Conservation (phyloP, 1,284 basidiomycete species). For the Stygiomarasmius scandens region DNA sequence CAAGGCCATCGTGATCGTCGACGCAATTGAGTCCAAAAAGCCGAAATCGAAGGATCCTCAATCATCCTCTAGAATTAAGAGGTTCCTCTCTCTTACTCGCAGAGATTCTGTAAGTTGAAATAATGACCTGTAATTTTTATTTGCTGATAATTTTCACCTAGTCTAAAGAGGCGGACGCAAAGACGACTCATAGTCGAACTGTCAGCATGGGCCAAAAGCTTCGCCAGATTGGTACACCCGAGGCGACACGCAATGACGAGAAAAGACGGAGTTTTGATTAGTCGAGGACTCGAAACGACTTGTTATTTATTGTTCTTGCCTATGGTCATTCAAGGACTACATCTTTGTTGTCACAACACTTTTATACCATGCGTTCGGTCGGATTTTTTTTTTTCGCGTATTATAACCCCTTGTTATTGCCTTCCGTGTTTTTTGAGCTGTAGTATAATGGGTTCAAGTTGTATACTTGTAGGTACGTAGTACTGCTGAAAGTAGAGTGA, state of each 20-base stretch:
- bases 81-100: slow-evolving; percentile 42
- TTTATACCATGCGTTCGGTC: no score
- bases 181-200: not conserved
- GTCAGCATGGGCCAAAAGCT: slow-evolving; percentile 2
- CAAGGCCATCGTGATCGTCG: slow-evolving; percentile 63
- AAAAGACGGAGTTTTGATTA: slow-evolving; percentile 16
- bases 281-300: not conserved
- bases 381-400: no score
- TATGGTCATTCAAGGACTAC: not conserved
- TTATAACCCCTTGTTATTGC: no score
- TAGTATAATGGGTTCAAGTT: no score
- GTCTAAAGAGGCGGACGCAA: slow-evolving; percentile 2
- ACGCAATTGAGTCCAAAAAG: slow-evolving; percentile 55
- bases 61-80: slow-evolving; percentile 28
- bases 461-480: no score
- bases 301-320: not conserved
- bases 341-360: not conserved
- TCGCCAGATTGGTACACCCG: slow-evolving; percentile 9
- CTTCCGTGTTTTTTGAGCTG: not conserved
- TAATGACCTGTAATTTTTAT: not conserved
- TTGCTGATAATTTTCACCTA: not conserved
- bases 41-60: slow-evolving; percentile 30
- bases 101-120: slow-evolving; percentile 38
- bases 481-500: no score
- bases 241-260: slow-evolving; percentile 15